A percentile compares a stretch with the other conserved stretches of the same genome.
Conservation (phyloP, 768 basidiomycete species). For the Collybia nuda region DNA sequence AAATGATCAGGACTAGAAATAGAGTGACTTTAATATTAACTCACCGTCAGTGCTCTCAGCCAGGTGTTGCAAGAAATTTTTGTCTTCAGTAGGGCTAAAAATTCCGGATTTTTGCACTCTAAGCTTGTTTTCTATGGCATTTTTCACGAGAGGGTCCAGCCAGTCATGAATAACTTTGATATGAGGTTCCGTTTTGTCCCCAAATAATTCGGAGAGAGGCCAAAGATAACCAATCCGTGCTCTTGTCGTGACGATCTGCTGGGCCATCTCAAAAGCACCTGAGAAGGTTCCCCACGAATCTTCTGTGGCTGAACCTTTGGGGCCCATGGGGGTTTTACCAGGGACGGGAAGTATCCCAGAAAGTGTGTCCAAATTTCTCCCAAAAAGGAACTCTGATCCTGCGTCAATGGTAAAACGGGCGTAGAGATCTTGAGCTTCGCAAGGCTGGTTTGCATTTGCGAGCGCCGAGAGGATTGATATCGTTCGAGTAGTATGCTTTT, state of each 20-base stretch:
- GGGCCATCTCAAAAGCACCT: constrained; percentile 56
- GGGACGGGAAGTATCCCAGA: constrained; percentile 52
- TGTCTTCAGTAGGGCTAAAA: constrained; percentile 41
- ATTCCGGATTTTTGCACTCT: constrained; percentile 36
- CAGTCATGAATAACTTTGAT: constrained; percentile 52
- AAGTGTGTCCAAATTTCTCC: constrained; percentile 60
- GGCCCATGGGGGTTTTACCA: constrained; percentile 42
- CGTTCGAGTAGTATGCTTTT: constrained; percentile 48
- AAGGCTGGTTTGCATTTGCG: constrained; percentile 36
- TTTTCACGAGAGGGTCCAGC: constrained; percentile 64
- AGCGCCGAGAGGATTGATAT: constrained; percentile 46
- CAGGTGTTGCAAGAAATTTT: constrained; percentile 68
- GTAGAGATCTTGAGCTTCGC: constrained; percentile 69
- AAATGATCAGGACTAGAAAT: background rate
- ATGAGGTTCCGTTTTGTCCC: constrained; percentile 50
- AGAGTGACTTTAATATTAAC: constrained; percentile 12
- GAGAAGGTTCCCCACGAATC: constrained; percentile 66
- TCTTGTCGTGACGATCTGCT: constrained; percentile 50
- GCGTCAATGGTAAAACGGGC: constrained; percentile 69
- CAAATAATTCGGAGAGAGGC: constrained; percentile 60
- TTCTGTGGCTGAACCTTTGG: constrained; percentile 59
- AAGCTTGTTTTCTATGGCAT: constrained; percentile 47
- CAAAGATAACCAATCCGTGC: constrained; percentile 54
- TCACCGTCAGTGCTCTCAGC: constrained; percentile 64
- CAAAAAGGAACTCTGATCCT: constrained; percentile 74